Evolutionary conservation across 495 filamentous ascomycete genomes (phyloP).

Genomic region (Trypethelium eluteriae): DNA sequence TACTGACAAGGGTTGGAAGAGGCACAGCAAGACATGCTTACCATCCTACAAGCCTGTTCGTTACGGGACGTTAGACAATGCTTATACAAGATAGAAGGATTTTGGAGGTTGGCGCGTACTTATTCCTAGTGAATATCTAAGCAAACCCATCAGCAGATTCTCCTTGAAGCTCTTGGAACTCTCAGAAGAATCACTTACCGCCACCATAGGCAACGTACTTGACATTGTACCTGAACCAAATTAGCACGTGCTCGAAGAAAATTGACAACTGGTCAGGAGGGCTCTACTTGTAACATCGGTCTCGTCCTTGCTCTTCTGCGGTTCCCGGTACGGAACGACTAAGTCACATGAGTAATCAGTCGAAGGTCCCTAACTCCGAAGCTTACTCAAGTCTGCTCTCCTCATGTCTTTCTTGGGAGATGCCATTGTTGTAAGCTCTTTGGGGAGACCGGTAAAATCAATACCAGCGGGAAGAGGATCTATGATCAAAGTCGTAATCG

Average conservation of each 20-base stretch:
- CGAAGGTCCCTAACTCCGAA: slow-evolving; percentile 20
- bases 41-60: slow-evolving; percentile 51
- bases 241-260: slow-evolving; percentile 25
- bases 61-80: not conserved
- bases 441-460: not conserved
- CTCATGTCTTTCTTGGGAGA: slow-evolving; percentile 80
- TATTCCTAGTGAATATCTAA: slow-evolving; percentile 82
- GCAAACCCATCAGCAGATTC: not conserved
- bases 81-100: not conserved
- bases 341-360: slow-evolving; percentile 10
- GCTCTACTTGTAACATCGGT: slow-evolving; percentile 46
- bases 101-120: slow-evolving; percentile 40
- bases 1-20: not conserved
- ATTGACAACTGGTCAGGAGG: slow-evolving; percentile 6
- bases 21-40: slow-evolving; percentile 34
- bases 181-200: slow-evolving; percentile 44
- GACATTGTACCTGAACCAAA: slow-evolving; percentile 56
- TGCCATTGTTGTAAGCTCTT: slow-evolving; percentile 39
- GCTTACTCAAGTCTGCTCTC: slow-evolving; percentile 67
- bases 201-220: slow-evolving; percentile 86
- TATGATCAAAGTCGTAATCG: no score
- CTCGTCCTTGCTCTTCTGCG: slow-evolving; percentile 48
- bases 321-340: slow-evolving; percentile 60
- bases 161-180: not conserved
- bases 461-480: no score